Evolutionary conservation across 306 rosid species (phyloP).

Genomic region (Myrica gale): DNA sequence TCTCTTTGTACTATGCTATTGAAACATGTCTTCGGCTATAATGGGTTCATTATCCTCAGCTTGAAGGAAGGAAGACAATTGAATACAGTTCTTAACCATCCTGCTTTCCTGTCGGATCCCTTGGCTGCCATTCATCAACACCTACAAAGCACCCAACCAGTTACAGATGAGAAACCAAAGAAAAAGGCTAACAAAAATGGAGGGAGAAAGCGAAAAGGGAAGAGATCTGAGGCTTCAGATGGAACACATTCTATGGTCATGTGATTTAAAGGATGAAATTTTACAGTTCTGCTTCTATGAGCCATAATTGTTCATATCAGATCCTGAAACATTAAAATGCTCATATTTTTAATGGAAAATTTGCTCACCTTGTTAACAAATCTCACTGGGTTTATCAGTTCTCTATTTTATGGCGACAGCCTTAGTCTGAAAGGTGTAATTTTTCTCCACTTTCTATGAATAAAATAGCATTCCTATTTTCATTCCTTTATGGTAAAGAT

Average conservation of each 20-base stretch:
- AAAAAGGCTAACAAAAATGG: conserved; percentile 56
- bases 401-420: background rate
- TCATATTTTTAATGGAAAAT: conserved; percentile 20
- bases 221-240: conserved; percentile 46
- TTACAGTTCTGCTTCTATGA: conserved; percentile 15
- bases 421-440: background rate
- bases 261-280: conserved; percentile 20
- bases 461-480: background rate
- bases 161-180: conserved; percentile 54
- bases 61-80: conserved; percentile 60
- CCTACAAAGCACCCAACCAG: conserved; percentile 60
- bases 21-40: conserved; percentile 1
- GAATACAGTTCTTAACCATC: conserved; percentile 52
- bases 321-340: background rate
- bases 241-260: conserved; percentile 55
- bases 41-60: conserved; percentile 42
- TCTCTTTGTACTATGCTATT: conserved; percentile 8
- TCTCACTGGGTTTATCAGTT: background rate
- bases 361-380: conserved; percentile 12
- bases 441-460: background rate
- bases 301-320: conserved; percentile 9
- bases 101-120: conserved; percentile 56
- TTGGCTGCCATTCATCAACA: conserved; percentile 55
- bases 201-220: conserved; percentile 56
- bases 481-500: background rate